A percentile compares a stretch with the other conserved stretches of the same genome.
Conservation (phyloP, 2,329 filamentous ascomycete species). For the Thielaviopsis ethacetica region DNA sequence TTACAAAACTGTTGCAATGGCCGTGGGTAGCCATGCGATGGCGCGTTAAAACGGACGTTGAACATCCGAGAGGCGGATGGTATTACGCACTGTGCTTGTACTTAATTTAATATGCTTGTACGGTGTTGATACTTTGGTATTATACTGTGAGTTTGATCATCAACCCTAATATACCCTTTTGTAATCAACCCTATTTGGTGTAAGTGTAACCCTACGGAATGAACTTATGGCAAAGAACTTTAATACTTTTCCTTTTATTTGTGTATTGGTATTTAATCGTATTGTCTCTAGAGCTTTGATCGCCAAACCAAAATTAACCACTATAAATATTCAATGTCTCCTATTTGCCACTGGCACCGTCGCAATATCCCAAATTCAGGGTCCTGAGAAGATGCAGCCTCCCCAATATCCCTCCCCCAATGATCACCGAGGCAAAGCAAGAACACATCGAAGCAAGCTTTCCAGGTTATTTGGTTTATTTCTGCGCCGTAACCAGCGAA, state of each 20-base stretch:
- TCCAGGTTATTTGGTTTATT: neutral
- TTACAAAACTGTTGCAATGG: constrained; percentile 20
- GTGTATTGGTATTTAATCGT: too few relatives aligned
- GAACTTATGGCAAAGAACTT: neutral
- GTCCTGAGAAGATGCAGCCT: neutral
- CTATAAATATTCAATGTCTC: too few relatives aligned
- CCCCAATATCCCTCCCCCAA: neutral
- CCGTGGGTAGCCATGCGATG: neutral
- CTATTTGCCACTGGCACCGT: too few relatives aligned
- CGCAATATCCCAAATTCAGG: too few relatives aligned
- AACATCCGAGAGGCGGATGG: neutral
- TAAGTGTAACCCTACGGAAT: neutral
- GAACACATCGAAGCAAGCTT: neutral
- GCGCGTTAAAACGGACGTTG: neutral
- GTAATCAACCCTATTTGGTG: neutral
- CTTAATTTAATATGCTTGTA: neutral
- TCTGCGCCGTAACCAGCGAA: neutral
- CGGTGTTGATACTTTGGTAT: too few relatives aligned
- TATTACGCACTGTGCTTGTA: neutral
- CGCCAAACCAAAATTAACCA: too few relatives aligned
- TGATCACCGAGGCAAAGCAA: neutral
- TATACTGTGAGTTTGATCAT: neutral
- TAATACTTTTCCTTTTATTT: too few relatives aligned
- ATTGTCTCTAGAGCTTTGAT: too few relatives aligned
- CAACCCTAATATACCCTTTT: neutral